Evolutionary conservation across 306 rosid species (phyloP).

Genomic region (Adenanthera pavonina): DNA sequence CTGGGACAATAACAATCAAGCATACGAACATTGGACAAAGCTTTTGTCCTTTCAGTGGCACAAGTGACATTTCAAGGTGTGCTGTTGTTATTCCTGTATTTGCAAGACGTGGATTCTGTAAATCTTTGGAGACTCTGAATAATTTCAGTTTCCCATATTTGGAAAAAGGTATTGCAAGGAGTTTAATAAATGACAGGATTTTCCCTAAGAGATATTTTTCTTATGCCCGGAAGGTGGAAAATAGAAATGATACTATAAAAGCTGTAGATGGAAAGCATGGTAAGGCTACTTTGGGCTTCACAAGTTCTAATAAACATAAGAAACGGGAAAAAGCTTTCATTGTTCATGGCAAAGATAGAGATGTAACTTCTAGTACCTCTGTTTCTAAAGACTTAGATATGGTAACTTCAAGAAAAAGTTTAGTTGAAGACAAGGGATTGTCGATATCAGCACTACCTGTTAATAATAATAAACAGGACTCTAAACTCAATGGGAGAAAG

Average conservation of each 20-base stretch:
- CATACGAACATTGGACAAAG: constrained; percentile 32
- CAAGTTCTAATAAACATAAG: constrained; percentile 36
- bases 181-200: constrained; percentile 39
- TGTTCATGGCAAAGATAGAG: constrained; percentile 41
- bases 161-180: constrained; percentile 33
- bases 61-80: constrained; percentile 33
- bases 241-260: constrained; percentile 31
- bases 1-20: constrained; percentile 32
- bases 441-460: constrained; percentile 23
- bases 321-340: constrained; percentile 47
- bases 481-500: constrained; percentile 48
- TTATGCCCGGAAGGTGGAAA: constrained; percentile 33
- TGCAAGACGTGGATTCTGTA: constrained; percentile 28
- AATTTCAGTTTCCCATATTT: constrained; percentile 37
- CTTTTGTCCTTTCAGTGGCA: constrained; percentile 34
- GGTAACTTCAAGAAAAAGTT: constrained; percentile 36
- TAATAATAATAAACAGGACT: constrained; percentile 34
- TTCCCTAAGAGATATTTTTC: constrained; percentile 59
- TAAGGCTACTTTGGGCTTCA: constrained; percentile 15
- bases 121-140: constrained; percentile 38
- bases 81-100: constrained; percentile 23
- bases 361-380: constrained; percentile 30
- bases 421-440: constrained; percentile 39
- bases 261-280: constrained; percentile 28
- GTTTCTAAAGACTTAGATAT: constrained; percentile 40